Evolutionary conservation across 148 eudicot species (phyloP), one percentile per base, ranked within the genome.

Genomic region (Amaranthus cruentus): DNA sequence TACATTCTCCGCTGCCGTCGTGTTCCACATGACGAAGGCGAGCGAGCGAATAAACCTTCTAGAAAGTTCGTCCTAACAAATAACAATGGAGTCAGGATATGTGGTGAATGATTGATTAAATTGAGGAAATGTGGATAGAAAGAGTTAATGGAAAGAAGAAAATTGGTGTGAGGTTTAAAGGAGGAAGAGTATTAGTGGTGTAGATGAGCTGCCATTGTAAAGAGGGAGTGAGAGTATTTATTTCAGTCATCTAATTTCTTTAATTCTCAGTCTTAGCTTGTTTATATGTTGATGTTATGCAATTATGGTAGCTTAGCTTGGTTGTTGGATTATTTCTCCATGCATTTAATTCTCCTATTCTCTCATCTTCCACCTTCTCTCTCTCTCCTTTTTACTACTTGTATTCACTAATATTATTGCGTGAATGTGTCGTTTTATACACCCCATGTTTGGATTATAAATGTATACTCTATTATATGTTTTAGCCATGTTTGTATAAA

Each of bases 1-100:
- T 68, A 84, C 76, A 68, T 86, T 94, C 84, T 87, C 98, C 38
- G 95, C 97, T 62, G 91, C 77, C 3, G 97, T 78, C 4, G 91
- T 82, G 44, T 77, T 85, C 98, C 97, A 94, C 97, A 94, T 28
- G 38, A 28, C 38, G 38, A 28, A 28, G 38, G 38, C 38, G 38
- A 28, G 38, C 38, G 38, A 28, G 2, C 38, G 1, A 28, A 28
- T 28, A 28, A 28, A 28, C 38, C 38, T 28, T 28, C 38, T 28
- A 28, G 38, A 28, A 28, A 28, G 38, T 28, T 28, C 38, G 38
- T 28, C 38, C 38, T 28, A 28, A 28, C 38, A 28, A 28, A 0
- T 28, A 28, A 28, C 38, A 28, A 28, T 28, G 38, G 38, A 28
- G 38, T 1, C 38, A 28, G 38, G 38, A 28, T 28, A 28, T 28